A percentile compares a stretch with the other conserved stretches of the same genome.
phyloP scores from a whole-genome alignment of 768 basidiomycete genomes.

The Agrocybe pediades region DNA sequence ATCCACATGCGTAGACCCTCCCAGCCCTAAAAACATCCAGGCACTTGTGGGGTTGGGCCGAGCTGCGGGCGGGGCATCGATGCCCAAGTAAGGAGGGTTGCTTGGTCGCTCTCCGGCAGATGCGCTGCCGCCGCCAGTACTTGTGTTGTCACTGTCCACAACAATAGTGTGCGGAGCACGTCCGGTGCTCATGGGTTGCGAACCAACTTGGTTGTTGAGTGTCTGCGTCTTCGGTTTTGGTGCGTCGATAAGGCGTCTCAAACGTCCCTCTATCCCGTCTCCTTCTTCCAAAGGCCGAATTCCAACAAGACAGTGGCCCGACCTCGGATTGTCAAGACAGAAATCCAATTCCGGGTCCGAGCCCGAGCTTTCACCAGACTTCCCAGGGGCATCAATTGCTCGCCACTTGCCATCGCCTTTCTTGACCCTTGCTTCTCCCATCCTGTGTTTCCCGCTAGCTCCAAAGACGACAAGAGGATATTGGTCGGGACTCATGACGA shows the following conservation, averaged over 20 bases:
- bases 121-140: neutral
- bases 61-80: neutral
- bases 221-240: constrained; percentile 26
- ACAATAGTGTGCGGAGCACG: neutral
- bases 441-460: constrained; percentile 24
- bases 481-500: constrained; percentile 79
- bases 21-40: neutral
- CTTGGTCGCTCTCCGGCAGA: neutral
- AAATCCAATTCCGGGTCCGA: constrained; percentile 11
- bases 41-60: neutral
- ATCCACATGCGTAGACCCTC: neutral
- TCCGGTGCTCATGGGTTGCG: neutral
- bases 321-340: constrained; percentile 20
- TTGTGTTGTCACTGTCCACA: constrained; percentile 12
- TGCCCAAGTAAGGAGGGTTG: neutral
- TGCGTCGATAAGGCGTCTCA: constrained; percentile 61
- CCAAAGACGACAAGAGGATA: constrained; percentile 85
- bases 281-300: constrained; percentile 55
- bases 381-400: neutral
- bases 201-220: constrained; percentile 8
- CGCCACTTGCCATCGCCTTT: neutral
- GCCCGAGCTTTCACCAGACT: constrained; percentile 1
- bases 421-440: neutral
- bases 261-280: constrained; percentile 43
- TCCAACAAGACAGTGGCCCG: constrained; percentile 61